Conservation (phyloP, 495 filamentous ascomycete species). For the Podospora pseudoanserina region DNA sequence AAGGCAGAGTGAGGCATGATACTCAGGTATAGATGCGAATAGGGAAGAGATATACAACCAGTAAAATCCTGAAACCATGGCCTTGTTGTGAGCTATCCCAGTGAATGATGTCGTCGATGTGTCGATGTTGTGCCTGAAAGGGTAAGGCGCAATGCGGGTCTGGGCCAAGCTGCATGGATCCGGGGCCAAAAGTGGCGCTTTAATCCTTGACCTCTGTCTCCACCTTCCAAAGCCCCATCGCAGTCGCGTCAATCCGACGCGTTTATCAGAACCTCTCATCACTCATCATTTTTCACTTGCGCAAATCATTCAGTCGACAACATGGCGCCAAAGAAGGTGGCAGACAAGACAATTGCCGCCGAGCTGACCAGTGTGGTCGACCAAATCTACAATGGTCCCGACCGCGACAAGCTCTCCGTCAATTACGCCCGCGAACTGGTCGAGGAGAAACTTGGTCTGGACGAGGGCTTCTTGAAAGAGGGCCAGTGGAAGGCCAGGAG, state of each 20-base stretch:
- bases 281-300: background rate
- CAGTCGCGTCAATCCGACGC: background rate
- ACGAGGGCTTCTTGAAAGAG: slow-evolving; percentile 66
- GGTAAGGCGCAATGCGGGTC: background rate
- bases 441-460: slow-evolving; percentile 62
- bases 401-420: slow-evolving; percentile 67
- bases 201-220: background rate
- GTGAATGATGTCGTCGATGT: background rate
- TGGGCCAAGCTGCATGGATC: background rate
- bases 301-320: background rate
- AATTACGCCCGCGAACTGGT: slow-evolving; percentile 66
- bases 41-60: no score
- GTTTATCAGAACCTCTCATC: background rate
- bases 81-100: background rate
- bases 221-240: background rate
- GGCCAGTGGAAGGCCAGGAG: slow-evolving; percentile 74
- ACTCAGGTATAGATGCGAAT: no score
- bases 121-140: background rate
- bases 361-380: slow-evolving; percentile 59
- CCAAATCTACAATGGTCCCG: slow-evolving; percentile 52
- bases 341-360: slow-evolving; percentile 11
- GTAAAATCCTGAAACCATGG: background rate
- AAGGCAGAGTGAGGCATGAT: no score
- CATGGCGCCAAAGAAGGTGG: slow-evolving; percentile 13
- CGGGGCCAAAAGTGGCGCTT: background rate